Conservation (phyloP, 2,329 filamentous ascomycete species). For the Phialophora verrucosa region DNA sequence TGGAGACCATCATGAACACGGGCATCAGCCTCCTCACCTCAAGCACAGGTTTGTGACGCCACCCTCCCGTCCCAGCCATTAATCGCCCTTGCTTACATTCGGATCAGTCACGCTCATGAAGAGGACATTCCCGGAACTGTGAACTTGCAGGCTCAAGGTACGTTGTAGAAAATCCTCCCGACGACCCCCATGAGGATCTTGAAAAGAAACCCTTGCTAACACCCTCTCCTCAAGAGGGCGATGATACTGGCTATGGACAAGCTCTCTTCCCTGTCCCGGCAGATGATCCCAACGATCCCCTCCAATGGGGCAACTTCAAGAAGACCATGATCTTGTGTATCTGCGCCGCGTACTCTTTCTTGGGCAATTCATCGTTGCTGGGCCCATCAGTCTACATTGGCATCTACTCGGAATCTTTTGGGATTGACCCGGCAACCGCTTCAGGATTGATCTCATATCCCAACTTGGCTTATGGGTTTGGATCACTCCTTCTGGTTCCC, state of each 20-base stretch:
- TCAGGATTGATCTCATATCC: slow-evolving; percentile 65
- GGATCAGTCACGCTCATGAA: slow-evolving; percentile 60
- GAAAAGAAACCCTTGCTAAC: slow-evolving; percentile 5
- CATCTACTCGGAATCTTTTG: slow-evolving; percentile 60
- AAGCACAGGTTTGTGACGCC: slow-evolving; percentile 32
- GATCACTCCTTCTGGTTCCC: slow-evolving; percentile 62
- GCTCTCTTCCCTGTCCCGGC: slow-evolving; percentile 66
- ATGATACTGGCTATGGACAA: slow-evolving; percentile 65
- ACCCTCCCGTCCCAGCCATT: not conserved
- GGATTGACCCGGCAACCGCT: slow-evolving; percentile 57
- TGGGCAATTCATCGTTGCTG: slow-evolving; percentile 62
- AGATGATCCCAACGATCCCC: slow-evolving; percentile 66
- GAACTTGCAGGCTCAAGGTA: slow-evolving; percentile 54
- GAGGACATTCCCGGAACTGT: slow-evolving; percentile 64
- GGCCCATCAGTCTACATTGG: slow-evolving; percentile 65
- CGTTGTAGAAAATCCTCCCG: slow-evolving; percentile 3
- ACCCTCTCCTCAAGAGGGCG: slow-evolving; percentile 53
- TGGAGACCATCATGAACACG: slow-evolving; percentile 24
- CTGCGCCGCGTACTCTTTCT: slow-evolving; percentile 62
- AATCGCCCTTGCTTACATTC: slow-evolving; percentile 9
- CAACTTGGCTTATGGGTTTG: slow-evolving; percentile 66
- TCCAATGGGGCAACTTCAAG: slow-evolving; percentile 62
- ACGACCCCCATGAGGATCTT: not conserved
- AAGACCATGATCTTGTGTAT: slow-evolving; percentile 63
- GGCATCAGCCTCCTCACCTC: slow-evolving; percentile 27